These are phyloP conservation scores for Silene noctiflora DNA, from an alignment of 179 eudicot genomes.

Conservation along the genomic window DNA sequence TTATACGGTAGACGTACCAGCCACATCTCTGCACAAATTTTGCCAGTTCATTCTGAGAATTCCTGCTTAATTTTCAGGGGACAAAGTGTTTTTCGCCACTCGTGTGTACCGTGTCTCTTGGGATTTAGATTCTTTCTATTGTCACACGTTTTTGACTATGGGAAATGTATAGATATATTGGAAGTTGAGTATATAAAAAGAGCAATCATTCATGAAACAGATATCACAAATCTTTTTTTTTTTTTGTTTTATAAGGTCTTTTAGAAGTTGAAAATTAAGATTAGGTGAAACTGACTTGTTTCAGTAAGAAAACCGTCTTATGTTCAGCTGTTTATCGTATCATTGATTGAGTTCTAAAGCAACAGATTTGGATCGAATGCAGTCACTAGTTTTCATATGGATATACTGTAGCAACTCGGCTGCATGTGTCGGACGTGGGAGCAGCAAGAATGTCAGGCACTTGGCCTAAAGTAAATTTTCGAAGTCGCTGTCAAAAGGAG, in stretches of 20 bases:
- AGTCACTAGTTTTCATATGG: background rate
- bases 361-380: background rate
- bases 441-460: no score
- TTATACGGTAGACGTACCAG: conserved; percentile 14
- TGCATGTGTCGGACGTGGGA: no score
- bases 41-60: background rate
- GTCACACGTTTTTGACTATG: background rate
- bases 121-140: background rate
- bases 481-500: no score
- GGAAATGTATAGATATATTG: background rate
- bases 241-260: no score
- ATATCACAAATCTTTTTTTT: no score
- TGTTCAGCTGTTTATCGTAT: background rate
- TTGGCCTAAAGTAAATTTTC: no score
- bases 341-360: background rate
- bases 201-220: background rate
- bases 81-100: background rate
- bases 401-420: background rate
- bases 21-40: background rate
- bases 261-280: background rate
- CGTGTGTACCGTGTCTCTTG: background rate
- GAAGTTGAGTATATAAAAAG: background rate
- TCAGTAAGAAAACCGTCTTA: background rate
- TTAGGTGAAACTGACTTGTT: background rate
- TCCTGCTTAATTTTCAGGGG: conserved; percentile 3